These are phyloP conservation scores for Cladophialophora bantiana DNA, from an alignment of 2,329 filamentous ascomycete species.

Conservation along the genomic window DNA sequence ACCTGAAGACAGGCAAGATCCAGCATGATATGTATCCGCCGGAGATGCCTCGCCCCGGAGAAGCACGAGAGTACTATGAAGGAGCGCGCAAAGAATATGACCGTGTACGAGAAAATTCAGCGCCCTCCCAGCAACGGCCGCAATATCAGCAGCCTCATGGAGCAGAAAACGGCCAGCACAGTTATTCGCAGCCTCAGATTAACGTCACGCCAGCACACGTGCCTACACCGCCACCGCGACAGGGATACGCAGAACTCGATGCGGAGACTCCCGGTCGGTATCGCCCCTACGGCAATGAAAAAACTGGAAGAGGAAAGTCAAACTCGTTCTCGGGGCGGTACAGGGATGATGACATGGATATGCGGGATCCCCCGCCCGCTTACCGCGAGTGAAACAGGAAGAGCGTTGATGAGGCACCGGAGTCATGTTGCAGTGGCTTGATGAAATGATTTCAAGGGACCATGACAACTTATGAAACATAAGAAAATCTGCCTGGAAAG, in stretches of 20 bases:
- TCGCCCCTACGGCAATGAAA: conserved; percentile 22
- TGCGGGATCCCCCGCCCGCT: conserved; percentile 29
- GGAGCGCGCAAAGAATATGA: conserved; percentile 8
- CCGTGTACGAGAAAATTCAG: conserved; percentile 24
- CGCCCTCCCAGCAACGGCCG: conserved; percentile 11
- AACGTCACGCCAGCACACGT: conserved; percentile 13
- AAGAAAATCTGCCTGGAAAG: not conserved
- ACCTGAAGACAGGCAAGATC: conserved; percentile 36
- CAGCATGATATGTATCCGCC: conserved; percentile 37
- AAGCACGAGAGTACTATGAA: conserved; percentile 22
- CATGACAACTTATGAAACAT: not conserved
- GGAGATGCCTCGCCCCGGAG: conserved; percentile 27
- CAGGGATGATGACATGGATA: conserved; percentile 11
- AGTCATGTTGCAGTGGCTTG: not conserved
- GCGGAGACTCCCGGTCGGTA: conserved; percentile 32
- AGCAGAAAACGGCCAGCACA: conserved; percentile 3
- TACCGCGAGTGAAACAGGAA: conserved; percentile 26
- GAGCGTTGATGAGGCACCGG: not conserved
- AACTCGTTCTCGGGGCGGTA: conserved; percentile 21
- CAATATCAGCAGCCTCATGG: conserved; percentile 8
- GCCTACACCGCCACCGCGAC: conserved; percentile 7
- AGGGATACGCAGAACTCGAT: conserved; percentile 31
- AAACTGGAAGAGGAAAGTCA: conserved; percentile 13
- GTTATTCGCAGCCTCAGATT: conserved; percentile 29
- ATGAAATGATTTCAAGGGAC: not conserved